Conservation (phyloP, 306 rosid genomes). For the Citrullus colocynthis region DNA sequence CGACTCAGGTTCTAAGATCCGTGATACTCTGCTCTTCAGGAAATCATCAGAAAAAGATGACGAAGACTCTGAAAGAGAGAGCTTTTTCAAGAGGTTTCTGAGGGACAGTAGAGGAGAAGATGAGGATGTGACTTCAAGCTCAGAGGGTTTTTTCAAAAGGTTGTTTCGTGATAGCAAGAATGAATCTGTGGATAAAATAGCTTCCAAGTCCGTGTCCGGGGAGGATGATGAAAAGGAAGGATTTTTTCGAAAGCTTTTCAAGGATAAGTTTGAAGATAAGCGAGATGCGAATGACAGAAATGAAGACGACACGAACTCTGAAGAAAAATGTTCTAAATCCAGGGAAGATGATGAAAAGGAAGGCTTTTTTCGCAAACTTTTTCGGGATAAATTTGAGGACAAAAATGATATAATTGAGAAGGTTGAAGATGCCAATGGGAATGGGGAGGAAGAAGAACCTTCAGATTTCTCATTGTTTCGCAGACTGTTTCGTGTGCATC, state of each 20-base stretch:
- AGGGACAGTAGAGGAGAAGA: conserved; percentile 73
- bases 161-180: conserved; percentile 81
- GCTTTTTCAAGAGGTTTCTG: conserved; percentile 69
- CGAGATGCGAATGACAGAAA: conserved; percentile 65
- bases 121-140: conserved; percentile 62
- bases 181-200: conserved; percentile 50
- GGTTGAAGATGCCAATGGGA: conserved; percentile 51
- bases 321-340: conserved; percentile 46
- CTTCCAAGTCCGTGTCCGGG: conserved; percentile 16
- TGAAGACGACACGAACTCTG: conserved; percentile 37
- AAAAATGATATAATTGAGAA: conserved; percentile 55
- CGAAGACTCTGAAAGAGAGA: conserved; percentile 68
- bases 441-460: conserved; percentile 65
- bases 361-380: conserved; percentile 64
- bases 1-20: conserved; percentile 52
- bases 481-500: conserved; percentile 80
- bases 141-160: conserved; percentile 80
- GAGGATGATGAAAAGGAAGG: conserved; percentile 85
- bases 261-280: conserved; percentile 73
- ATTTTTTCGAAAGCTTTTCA: conserved; percentile 57
- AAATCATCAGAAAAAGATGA: conserved; percentile 68
- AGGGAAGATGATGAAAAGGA: conserved; percentile 78
- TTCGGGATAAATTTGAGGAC: conserved; percentile 71
- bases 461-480: conserved; percentile 72
- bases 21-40: conserved; percentile 61